These are phyloP conservation scores for Jasminum sambac DNA, from an alignment of 257 asterid species.

Conservation along the genomic window DNA sequence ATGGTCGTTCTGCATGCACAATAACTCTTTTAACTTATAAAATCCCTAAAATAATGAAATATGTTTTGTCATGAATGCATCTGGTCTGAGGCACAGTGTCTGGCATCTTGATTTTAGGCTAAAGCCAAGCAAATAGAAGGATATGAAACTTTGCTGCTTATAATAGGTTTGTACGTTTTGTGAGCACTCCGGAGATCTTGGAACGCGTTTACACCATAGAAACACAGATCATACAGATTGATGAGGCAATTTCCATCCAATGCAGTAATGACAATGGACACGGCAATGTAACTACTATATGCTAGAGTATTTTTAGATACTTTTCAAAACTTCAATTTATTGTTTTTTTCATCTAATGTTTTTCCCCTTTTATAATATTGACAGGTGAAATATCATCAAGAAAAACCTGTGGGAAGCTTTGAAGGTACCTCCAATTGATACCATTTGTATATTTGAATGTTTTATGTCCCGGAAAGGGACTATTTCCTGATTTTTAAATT, in stretches of 20 bases:
- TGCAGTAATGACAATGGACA: constrained; percentile 54
- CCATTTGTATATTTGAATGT: constrained; percentile 3
- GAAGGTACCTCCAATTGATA: constrained; percentile 53
- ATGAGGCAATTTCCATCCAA: constrained; percentile 73
- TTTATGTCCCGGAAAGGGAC: constrained; percentile 1
- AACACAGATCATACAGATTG: constrained; percentile 87
- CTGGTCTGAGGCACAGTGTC: background rate
- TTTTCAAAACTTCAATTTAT: background rate
- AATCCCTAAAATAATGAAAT: constrained; percentile 19
- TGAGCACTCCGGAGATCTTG: constrained; percentile 96
- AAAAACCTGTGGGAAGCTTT: constrained; percentile 45
- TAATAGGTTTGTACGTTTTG: constrained; percentile 96
- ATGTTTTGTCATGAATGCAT: constrained; percentile 10
- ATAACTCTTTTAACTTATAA: constrained; percentile 2
- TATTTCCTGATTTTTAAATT: too few species aligned
- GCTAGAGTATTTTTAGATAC: constrained; percentile 19
- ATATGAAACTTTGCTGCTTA: constrained; percentile 30
- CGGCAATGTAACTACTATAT: constrained; percentile 52
- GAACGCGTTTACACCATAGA: constrained; percentile 86
- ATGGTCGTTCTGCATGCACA: background rate
- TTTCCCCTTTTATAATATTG: constrained; percentile 14
- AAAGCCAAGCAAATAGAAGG: background rate
- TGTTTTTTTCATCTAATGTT: constrained; percentile 10
- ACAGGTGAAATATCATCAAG: constrained; percentile 61
- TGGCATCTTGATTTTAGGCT: background rate